phyloP scores from a whole-genome alignment of 2,329 filamentous ascomycete species.

The Alternaria arbusti region DNA sequence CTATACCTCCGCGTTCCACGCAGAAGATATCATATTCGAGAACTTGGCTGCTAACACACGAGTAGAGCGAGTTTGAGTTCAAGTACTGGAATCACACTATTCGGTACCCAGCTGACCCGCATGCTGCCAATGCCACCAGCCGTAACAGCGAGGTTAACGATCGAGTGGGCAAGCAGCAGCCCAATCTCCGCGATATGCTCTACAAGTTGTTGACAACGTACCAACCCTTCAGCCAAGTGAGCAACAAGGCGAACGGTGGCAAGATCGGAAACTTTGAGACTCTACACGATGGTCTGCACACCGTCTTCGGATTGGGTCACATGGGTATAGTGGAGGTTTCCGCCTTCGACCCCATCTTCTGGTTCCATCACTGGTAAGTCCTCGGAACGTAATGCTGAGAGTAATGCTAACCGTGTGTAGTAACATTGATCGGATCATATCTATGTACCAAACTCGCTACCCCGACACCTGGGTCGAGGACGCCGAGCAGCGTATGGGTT shows the following conservation, averaged over 20 bases:
- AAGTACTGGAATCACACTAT: constrained; percentile 44
- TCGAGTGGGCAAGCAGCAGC: constrained; percentile 33
- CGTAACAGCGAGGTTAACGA: constrained; percentile 35
- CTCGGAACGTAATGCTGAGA: neutral
- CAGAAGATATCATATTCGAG: no score
- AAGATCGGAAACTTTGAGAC: constrained; percentile 43
- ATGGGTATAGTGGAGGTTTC: constrained; percentile 43
- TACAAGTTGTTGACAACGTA: constrained; percentile 43
- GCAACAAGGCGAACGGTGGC: constrained; percentile 40
- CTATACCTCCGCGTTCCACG: neutral
- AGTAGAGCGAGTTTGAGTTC: constrained; percentile 38
- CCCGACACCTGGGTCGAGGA: constrained; percentile 43
- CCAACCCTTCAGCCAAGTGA: constrained; percentile 40
- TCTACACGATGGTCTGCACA: constrained; percentile 41
- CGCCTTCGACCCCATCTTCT: constrained; percentile 42
- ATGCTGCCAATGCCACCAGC: constrained; percentile 33
- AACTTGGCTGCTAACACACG: neutral
- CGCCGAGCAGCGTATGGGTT: constrained; percentile 27
- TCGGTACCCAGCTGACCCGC: constrained; percentile 32
- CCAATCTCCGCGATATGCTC: constrained; percentile 39
- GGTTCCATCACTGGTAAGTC: constrained; percentile 39
- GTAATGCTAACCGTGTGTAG: constrained; percentile 12
- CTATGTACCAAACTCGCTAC: constrained; percentile 38
- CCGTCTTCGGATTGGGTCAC: constrained; percentile 51
- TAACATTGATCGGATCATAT: constrained; percentile 36